These are phyloP conservation scores for Crucihimalaya himalaica DNA, from an alignment of 345 rosid species.

Conservation along the genomic window DNA sequence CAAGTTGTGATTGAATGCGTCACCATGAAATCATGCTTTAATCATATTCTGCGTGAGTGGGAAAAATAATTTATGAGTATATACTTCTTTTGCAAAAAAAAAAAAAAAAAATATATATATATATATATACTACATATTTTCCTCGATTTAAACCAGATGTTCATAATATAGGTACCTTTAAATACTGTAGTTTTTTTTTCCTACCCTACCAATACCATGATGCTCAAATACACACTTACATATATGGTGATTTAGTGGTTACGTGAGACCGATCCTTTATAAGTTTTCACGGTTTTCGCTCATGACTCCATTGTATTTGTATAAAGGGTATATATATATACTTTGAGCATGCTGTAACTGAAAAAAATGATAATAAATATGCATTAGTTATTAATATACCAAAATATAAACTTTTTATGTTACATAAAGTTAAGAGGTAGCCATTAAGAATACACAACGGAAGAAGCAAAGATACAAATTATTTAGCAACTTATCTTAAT, in stretches of 20 bases:
- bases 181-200: neutral
- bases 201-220: neutral
- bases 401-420: neutral
- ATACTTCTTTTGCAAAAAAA: neutral
- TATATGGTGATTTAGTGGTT: no score
- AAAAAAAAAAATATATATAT: no score
- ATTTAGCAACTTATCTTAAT: neutral
- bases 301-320: neutral
- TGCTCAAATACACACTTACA: no score
- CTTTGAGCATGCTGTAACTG: no score
- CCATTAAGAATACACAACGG: neutral
- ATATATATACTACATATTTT: neutral
- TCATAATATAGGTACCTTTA: neutral
- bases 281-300: neutral
- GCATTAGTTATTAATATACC: neutral
- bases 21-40: constrained; percentile 31
- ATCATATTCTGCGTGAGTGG: constrained; percentile 23
- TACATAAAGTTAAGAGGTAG: neutral
- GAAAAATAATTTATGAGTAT: neutral
- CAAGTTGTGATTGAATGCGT: constrained; percentile 20
- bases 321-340: no score
- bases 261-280: neutral
- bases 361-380: no score
- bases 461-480: neutral
- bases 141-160: neutral